Conservation (phyloP, 768 basidiomycete genomes). For the Stropharia rugosoannulata region DNA sequence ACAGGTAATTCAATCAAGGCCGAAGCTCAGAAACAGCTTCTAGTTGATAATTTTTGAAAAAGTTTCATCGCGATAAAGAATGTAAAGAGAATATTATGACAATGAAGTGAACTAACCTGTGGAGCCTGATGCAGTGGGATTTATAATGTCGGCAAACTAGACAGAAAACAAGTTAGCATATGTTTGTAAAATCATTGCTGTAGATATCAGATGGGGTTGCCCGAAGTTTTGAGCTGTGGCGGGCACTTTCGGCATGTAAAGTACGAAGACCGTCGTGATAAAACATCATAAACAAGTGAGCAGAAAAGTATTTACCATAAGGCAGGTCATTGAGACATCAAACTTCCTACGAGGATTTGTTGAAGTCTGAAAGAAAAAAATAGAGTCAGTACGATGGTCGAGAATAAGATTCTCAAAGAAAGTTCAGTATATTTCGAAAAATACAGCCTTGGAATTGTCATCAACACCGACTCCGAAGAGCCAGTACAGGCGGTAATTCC, state of each 20-base stretch:
- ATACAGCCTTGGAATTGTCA: constrained; percentile 84
- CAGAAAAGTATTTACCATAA: constrained; percentile 31
- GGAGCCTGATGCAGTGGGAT: neutral
- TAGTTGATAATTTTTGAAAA: constrained; percentile 69
- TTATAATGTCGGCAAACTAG: neutral
- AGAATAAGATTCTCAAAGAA: constrained; percentile 2
- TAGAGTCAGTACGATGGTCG: neutral
- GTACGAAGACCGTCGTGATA: constrained; percentile 96
- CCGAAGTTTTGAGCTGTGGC: constrained; percentile 88
- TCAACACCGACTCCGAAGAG: constrained; percentile 47
- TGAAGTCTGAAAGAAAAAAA: neutral
- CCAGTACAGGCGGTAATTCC: constrained; percentile 87
- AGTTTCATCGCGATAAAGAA: constrained; percentile 38
- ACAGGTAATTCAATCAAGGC: constrained; percentile 49
- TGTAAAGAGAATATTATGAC: neutral
- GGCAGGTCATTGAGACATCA: neutral
- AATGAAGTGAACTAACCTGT: constrained; percentile 1
- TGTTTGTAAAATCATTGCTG: neutral
- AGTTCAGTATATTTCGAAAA: constrained; percentile 56
- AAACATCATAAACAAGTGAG: constrained; percentile 53
- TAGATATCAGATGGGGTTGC: constrained; percentile 71
- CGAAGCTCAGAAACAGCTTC: constrained; percentile 86
- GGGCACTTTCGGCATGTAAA: constrained; percentile 83
- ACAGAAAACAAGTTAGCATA: constrained; percentile 13
- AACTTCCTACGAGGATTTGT: neutral